Evolutionary conservation across 1,284 basidiomycete species (phyloP).

Genomic region (Exsudoporus floridanus): DNA sequence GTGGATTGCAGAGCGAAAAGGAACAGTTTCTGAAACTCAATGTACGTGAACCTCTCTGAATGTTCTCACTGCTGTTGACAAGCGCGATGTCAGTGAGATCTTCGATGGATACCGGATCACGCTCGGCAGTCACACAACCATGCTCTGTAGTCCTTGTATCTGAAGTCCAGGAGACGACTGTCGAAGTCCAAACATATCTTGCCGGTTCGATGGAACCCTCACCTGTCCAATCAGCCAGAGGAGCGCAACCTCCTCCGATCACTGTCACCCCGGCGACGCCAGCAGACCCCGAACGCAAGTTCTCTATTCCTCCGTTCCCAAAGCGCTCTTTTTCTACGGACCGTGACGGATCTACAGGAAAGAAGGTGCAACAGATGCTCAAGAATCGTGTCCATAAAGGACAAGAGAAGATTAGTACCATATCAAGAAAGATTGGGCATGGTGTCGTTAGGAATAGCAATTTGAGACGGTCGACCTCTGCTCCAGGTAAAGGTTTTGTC

Average conservation of each 20-base stretch:
- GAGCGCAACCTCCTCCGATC: slow-evolving; percentile 37
- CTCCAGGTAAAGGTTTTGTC: slow-evolving; percentile 51
- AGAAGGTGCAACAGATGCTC: slow-evolving; percentile 71
- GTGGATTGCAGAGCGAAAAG: slow-evolving; percentile 72
- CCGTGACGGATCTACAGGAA: slow-evolving; percentile 50
- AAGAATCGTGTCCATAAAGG: slow-evolving; percentile 72
- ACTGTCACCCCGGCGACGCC: slow-evolving; percentile 51
- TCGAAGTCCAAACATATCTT: slow-evolving; percentile 15
- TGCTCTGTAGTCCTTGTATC: slow-evolving; percentile 19
- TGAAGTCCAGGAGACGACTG: slow-evolving; percentile 12
- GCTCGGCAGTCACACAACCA: slow-evolving; percentile 27
- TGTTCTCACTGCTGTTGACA: not conserved
- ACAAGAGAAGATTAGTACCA: slow-evolving; percentile 68
- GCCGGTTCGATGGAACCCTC: slow-evolving; percentile 2
- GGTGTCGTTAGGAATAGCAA: slow-evolving; percentile 57
- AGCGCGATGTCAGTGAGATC: slow-evolving; percentile 27
- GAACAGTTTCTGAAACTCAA: slow-evolving; percentile 30
- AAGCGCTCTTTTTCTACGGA: slow-evolving; percentile 38
- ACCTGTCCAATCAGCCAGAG: not conserved
- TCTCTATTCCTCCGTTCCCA: slow-evolving; percentile 11
- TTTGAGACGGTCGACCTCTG: slow-evolving; percentile 59
- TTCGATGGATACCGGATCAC: slow-evolving; percentile 31
- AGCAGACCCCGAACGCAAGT: slow-evolving; percentile 32
- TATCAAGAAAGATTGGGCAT: slow-evolving; percentile 72
- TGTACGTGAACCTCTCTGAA: slow-evolving; percentile 17